Conservation (phyloP, 2,329 filamentous ascomycete genomes). For the Ceratocystis huliohia region DNA sequence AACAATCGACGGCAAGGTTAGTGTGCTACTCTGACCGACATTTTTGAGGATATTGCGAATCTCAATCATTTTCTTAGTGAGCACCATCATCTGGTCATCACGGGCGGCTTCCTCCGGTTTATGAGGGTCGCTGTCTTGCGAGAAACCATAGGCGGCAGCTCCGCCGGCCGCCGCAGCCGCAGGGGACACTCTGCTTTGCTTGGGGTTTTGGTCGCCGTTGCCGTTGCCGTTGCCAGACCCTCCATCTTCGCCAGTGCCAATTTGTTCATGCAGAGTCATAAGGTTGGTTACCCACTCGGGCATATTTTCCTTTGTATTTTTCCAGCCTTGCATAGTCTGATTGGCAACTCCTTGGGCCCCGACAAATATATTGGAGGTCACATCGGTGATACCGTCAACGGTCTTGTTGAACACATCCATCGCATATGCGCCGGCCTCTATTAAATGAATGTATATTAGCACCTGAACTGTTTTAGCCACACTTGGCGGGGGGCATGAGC, state of each 20-base stretch:
- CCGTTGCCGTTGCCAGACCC: slow-evolving; percentile 38
- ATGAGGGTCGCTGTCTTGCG: slow-evolving; percentile 60
- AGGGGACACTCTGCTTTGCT: slow-evolving; percentile 46
- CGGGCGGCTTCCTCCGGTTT: slow-evolving; percentile 54
- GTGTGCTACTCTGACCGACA: slow-evolving; percentile 77
- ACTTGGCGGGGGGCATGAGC: slow-evolving; percentile 28
- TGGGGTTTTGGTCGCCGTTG: slow-evolving; percentile 41
- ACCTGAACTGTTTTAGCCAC: too few species aligned
- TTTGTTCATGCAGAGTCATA: slow-evolving; percentile 48
- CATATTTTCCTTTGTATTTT: slow-evolving; percentile 63
- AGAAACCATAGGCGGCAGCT: slow-evolving; percentile 54
- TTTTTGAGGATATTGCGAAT: slow-evolving; percentile 83
- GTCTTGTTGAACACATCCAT: slow-evolving; percentile 60
- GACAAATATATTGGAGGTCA: slow-evolving; percentile 57
- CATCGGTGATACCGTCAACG: slow-evolving; percentile 54
- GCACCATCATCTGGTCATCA: slow-evolving; percentile 98
- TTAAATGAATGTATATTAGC: background rate
- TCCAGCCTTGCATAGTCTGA: slow-evolving; percentile 70
- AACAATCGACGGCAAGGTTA: slow-evolving; percentile 93
- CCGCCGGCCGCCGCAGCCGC: slow-evolving; percentile 58
- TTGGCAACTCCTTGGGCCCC: slow-evolving; percentile 62
- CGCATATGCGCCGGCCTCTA: slow-evolving; percentile 39
- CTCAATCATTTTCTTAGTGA: slow-evolving; percentile 99
- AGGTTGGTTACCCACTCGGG: slow-evolving; percentile 71
- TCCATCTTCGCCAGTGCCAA: slow-evolving; percentile 40